These are phyloP conservation scores for Atalantia buxifolia DNA, from an alignment of 345 rosid species.

Conservation along the genomic window DNA sequence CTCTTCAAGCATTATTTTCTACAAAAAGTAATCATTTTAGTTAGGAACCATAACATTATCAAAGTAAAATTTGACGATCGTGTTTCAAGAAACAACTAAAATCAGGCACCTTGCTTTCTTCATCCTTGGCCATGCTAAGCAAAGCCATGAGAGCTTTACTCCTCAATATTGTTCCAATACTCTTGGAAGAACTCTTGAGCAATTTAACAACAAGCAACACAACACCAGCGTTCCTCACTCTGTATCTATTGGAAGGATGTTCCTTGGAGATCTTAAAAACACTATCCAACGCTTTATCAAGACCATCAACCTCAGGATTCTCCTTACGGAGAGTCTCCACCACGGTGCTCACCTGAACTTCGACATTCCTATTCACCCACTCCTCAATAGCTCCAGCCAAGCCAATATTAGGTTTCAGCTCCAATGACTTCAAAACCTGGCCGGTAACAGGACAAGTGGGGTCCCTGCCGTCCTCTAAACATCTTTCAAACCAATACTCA, in stretches of 20 bases:
- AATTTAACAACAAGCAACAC: conserved; percentile 25
- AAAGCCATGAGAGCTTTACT: conserved; percentile 37
- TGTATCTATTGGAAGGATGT: conserved; percentile 30
- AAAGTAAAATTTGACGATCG: not conserved
- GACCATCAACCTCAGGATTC: conserved; percentile 15
- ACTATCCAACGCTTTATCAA: conserved; percentile 28
- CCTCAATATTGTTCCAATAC: conserved; percentile 30
- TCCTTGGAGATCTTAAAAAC: conserved; percentile 33
- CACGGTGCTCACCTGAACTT: conserved; percentile 24
- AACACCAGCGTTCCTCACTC: conserved; percentile 35
- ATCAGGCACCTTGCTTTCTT: conserved; percentile 41
- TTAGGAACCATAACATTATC: not conserved
- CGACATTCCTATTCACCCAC: conserved; percentile 42
- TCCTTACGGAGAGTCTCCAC: conserved; percentile 30
- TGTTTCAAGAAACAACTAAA: not conserved
- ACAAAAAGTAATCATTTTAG: conserved; percentile 7
- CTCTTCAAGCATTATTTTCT: conserved; percentile 43
- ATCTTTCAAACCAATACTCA: conserved; percentile 35
- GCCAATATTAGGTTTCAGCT: conserved; percentile 37
- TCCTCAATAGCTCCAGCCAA: conserved; percentile 46
- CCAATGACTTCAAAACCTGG: conserved; percentile 31
- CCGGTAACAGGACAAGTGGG: conserved; percentile 44
- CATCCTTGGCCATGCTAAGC: conserved; percentile 42
- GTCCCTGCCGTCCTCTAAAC: conserved; percentile 32
- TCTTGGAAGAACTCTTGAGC: conserved; percentile 29